Evolutionary conservation across 352 stramenopile species (phyloP).

Genomic region (Phytophthora sp.): DNA sequence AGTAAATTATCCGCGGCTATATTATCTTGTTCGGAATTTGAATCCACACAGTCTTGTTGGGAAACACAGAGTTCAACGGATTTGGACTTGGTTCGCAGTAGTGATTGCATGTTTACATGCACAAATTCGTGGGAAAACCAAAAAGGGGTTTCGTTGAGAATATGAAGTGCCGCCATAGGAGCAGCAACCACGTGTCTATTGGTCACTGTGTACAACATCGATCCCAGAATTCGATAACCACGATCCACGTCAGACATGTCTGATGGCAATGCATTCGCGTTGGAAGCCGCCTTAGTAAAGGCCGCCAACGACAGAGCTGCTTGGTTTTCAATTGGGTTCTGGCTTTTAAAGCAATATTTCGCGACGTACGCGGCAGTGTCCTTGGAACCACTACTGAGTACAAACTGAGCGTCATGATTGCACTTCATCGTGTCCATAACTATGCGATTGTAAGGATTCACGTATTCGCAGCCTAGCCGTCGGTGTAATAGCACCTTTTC

Average conservation of each 20-base stretch:
- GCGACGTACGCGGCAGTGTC: constrained; percentile 29
- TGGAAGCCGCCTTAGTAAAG: constrained; percentile 11
- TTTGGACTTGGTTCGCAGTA: not conserved
- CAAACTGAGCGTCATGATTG: constrained; percentile 35
- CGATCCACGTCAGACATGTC: too few relatives aligned
- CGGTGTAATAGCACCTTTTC: constrained; percentile 3
- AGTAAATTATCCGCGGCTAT: not conserved
- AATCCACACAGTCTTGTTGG: not conserved
- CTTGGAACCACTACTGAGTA: constrained; percentile 9
- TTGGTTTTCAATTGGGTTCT: constrained; percentile 33
- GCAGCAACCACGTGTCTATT: constrained; percentile 19
- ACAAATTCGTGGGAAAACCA: constrained; percentile 28
- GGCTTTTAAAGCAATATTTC: constrained; percentile 37
- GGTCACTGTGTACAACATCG: constrained; percentile 20
- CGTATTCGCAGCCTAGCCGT: constrained; percentile 27
- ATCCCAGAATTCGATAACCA: constrained; percentile 14
- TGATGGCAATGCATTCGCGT: not conserved
- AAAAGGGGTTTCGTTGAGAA: constrained; percentile 15
- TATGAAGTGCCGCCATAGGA: constrained; percentile 22
- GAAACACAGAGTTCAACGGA: constrained; percentile 1
- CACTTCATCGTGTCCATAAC: constrained; percentile 28
- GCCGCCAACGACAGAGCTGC: constrained; percentile 10
- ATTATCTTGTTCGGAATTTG: not conserved
- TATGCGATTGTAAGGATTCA: constrained; percentile 30
- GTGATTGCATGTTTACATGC: not conserved